Conservation (phyloP, 768 basidiomycete species). For the Cystofilobasidium macerans region DNA sequence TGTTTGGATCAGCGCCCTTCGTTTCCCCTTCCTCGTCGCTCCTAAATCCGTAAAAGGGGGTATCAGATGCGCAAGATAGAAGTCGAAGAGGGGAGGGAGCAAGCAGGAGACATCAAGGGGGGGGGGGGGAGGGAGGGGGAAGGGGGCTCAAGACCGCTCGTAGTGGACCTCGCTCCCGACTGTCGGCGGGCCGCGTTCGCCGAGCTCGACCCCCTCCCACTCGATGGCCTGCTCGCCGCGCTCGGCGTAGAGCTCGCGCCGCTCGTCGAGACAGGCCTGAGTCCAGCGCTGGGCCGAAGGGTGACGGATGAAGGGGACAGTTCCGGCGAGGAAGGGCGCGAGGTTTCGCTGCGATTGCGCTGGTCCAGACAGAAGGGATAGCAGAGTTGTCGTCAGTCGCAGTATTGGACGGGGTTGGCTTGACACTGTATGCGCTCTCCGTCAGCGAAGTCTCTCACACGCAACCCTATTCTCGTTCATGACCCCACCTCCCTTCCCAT, state of each 20-base stretch:
- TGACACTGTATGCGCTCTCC: no score
- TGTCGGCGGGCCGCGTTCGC: conserved; percentile 13
- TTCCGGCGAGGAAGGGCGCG: conserved; percentile 8
- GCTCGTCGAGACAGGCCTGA: conserved; percentile 35
- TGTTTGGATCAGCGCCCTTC: no score
- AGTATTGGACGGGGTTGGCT: no score
- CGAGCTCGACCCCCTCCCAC: conserved; percentile 30
- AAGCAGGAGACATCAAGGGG: no score
- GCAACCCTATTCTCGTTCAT: no score
- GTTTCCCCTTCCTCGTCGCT: no score
- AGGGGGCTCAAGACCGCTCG: not conserved
- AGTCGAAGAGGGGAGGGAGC: no score
- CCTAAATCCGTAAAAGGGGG: no score
- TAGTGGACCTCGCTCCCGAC: not conserved
- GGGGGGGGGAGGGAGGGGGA: no score
- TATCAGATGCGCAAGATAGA: no score
- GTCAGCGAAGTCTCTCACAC: no score
- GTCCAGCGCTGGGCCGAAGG: conserved; percentile 37
- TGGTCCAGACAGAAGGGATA: not conserved
- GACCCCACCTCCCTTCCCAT: no score
- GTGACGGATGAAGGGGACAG: conserved; percentile 35
- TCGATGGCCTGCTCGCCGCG: conserved; percentile 32
- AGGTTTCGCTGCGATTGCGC: conserved; percentile 26
- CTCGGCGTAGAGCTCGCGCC: conserved; percentile 33
- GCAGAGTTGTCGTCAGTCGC: not conserved